Evolutionary conservation across 2,329 filamentous ascomycete species (phyloP).

Genomic region (Arachnomyces sp.): DNA sequence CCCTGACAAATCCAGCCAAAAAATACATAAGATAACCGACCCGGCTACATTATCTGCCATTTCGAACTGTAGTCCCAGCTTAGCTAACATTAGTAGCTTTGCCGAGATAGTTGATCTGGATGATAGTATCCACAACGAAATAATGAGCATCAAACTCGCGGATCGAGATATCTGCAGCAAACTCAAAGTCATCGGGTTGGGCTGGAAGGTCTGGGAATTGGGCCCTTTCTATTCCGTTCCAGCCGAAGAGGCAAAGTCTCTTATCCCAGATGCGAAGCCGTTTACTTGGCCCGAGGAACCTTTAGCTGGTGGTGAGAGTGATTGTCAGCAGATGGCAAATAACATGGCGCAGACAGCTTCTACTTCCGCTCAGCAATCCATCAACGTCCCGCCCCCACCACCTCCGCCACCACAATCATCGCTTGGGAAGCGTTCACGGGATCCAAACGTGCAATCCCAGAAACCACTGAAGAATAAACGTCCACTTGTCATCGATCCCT

Average conservation of each 20-base stretch:
- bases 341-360: neutral
- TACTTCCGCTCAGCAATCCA: neutral
- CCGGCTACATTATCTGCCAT: neutral
- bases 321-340: too few relatives aligned
- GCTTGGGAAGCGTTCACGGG: slow-evolving; percentile 20
- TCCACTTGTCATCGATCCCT: neutral
- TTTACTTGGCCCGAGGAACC: too few relatives aligned
- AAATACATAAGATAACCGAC: neutral
- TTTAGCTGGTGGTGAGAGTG: too few relatives aligned
- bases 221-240: slow-evolving; percentile 30
- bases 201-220: slow-evolving; percentile 33
- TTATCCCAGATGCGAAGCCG: neutral
- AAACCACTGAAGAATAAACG: neutral
- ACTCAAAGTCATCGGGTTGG: slow-evolving; percentile 30
- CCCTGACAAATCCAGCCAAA: neutral
- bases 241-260: slow-evolving; percentile 4
- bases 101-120: slow-evolving; percentile 31
- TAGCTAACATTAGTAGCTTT: slow-evolving; percentile 15
- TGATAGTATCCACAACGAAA: slow-evolving; percentile 25
- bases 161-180: slow-evolving; percentile 25
- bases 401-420: slow-evolving; percentile 11
- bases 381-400: too few relatives aligned
- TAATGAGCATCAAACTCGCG: slow-evolving; percentile 23
- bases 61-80: neutral
- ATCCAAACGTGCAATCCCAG: slow-evolving; percentile 5